Evolutionary conservation across 2,329 filamentous ascomycete genomes (phyloP), one percentile per base, ranked within the genome.

Genomic region (Exophiala viscosa): DNA sequence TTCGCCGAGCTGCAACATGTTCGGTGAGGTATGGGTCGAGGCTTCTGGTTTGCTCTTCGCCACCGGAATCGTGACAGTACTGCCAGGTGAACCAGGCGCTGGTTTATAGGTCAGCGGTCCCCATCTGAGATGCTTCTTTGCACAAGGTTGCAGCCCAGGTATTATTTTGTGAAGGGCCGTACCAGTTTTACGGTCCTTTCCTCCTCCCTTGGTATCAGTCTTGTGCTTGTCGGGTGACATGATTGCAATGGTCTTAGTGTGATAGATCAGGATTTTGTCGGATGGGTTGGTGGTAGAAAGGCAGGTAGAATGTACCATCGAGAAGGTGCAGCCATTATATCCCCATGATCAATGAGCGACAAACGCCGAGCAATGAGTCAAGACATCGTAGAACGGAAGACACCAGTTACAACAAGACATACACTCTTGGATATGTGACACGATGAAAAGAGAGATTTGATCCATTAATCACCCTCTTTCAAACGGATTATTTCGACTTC

Each of bases 401-500:
- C 15, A 40, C 38, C 1, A 15, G 15, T 18, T 5, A 40, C 14
- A 9, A 40, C 14, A 7, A 40, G 38, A 40, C 38, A 40, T 40
- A 14, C 5, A 8, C 7, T 40, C 13, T 18, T 9, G 6, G 13
- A 20, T 15, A 14, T 15, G 38, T 11, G 2, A 15, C 38, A 40
- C 20, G 4, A 18, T 40, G 15, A 39, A 39, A 13, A 39, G 35
- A 36, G 14, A n/a, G 13, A 15, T 17, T 7, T 5, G 5, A 7
- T 28, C 3, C 23, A 28, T 28, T 28, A 28, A 28, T 7, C 23
- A 28, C 8, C 23, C 23, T 42, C 17, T 23, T 6, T n/a, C 18
- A 7, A 23, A 18, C 28, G 23, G 31, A 14, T 60, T 47, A 59
- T 35, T 55, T 52, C n/a, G 43, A 49, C 48, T 62, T 60, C 52